phyloP scores from a whole-genome alignment of 2,329 filamentous ascomycete species.

The Penicillium paneum region DNA sequence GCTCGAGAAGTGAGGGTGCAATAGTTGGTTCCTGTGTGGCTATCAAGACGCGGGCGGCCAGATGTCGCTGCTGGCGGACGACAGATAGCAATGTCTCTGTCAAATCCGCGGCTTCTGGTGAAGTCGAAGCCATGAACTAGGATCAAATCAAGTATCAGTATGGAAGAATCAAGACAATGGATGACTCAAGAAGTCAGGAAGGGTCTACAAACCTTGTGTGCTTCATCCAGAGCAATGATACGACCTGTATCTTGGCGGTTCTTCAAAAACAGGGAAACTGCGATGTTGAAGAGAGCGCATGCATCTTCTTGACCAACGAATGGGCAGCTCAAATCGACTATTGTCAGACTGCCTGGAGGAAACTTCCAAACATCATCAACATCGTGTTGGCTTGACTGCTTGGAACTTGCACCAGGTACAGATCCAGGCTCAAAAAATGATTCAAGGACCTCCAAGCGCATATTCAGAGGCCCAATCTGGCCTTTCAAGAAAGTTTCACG shows the following conservation, averaged over 20 bases:
- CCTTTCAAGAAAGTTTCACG: conserved; percentile 42
- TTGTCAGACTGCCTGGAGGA: conserved; percentile 42
- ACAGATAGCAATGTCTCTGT: conserved; percentile 3
- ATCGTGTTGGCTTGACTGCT: conserved; percentile 4
- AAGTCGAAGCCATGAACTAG: not conserved
- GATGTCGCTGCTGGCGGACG: conserved; percentile 4
- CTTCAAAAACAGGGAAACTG: conserved; percentile 63
- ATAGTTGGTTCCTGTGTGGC: conserved; percentile 8
- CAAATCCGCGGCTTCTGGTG: not conserved
- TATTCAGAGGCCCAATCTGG: conserved; percentile 56
- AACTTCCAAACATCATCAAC: conserved; percentile 26
- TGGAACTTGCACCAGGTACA: not conserved
- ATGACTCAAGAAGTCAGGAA: too few relatives aligned
- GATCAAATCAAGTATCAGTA: not conserved
- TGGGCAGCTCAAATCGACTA: conserved; percentile 70
- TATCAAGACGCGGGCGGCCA: not conserved
- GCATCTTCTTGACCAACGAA: conserved; percentile 65
- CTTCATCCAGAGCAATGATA: conserved; percentile 43
- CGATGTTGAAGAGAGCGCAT: conserved; percentile 71
- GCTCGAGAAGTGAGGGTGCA: not conserved
- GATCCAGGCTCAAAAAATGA: conserved; percentile 54
- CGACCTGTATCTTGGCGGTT: conserved; percentile 51
- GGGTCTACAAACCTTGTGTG: conserved; percentile 59
- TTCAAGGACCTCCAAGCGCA: conserved; percentile 62
- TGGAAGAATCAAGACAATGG: too few relatives aligned